These are phyloP conservation scores for Mucor velutinosus DNA, from an alignment of 371 early-diverging fungal genomes.

Conservation along the genomic window DNA sequence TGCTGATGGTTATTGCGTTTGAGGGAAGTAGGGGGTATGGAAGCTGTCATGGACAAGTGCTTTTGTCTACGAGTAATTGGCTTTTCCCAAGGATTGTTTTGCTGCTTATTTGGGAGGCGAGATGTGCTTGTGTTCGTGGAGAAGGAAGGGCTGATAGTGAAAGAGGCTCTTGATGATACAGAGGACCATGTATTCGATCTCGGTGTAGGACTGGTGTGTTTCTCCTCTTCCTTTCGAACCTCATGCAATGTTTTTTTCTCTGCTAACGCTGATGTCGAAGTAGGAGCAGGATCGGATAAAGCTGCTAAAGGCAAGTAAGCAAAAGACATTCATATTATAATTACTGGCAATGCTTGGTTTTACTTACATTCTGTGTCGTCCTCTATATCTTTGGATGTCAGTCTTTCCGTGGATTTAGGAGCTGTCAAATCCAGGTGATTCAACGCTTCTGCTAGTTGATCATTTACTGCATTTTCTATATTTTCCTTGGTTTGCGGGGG, in stretches of 20 bases:
- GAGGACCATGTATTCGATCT: constrained; percentile 13
- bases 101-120: neutral
- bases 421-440: neutral
- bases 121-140: constrained; percentile 7
- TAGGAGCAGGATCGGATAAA: neutral
- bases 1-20: neutral
- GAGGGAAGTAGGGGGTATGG: neutral
- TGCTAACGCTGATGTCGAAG: neutral
- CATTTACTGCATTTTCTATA: neutral
- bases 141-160: neutral
- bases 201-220: neutral
- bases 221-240: neutral
- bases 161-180: constrained; percentile 1
- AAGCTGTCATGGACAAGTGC: constrained; percentile 13
- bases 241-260: neutral
- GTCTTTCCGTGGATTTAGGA: neutral
- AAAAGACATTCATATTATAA: neutral
- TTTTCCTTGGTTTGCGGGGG: neutral
- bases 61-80: constrained; percentile 7
- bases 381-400: neutral
- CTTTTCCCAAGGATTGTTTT: constrained; percentile 1
- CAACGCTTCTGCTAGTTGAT: neutral
- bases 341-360: neutral
- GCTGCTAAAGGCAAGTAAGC: neutral
- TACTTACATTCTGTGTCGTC: neutral